These are phyloP conservation scores for Stropharia rugosoannulata DNA, from an alignment of 768 basidiomycete species.

Conservation along the genomic window DNA sequence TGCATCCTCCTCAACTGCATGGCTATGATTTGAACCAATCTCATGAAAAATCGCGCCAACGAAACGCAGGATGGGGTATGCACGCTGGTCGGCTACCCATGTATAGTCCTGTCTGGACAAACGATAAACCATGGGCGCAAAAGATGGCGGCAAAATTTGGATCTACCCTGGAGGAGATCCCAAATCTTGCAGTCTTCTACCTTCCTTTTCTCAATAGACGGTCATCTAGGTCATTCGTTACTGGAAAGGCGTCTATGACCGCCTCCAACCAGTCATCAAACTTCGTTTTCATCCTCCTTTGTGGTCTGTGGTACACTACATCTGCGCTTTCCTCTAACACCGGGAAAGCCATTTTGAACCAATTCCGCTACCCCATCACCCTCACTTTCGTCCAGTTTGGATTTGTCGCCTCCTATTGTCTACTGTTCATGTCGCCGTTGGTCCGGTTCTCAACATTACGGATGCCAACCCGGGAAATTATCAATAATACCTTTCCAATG, in stretches of 20 bases:
- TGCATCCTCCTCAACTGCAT: conserved; percentile 24
- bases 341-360: conserved; percentile 90
- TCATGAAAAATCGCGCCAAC: conserved; percentile 22
- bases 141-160: conserved; percentile 21
- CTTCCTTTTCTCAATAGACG: conserved; percentile 22
- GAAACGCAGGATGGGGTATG: conserved; percentile 27
- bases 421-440: conserved; percentile 77
- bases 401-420: conserved; percentile 86
- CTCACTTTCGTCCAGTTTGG: conserved; percentile 98
- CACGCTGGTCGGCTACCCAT: conserved; percentile 29
- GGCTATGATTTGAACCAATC: conserved; percentile 23
- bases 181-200: conserved; percentile 20
- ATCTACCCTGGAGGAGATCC: conserved; percentile 24
- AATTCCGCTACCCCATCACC: conserved; percentile 93
- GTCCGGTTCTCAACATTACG: conserved; percentile 69
- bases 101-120: conserved; percentile 28
- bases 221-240: conserved; percentile 23
- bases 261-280: conserved; percentile 33
- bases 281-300: conserved; percentile 71
- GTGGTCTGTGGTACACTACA: conserved; percentile 88
- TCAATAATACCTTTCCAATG: conserved; percentile 88
- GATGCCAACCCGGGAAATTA: conserved; percentile 66
- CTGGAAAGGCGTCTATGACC: conserved; percentile 28
- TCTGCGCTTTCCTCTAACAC: conserved; percentile 96
- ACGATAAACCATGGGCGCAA: conserved; percentile 31